Base-by-base conservation (phyloP, 805 yeast species). In the Barnettozyma populi region DNA sequence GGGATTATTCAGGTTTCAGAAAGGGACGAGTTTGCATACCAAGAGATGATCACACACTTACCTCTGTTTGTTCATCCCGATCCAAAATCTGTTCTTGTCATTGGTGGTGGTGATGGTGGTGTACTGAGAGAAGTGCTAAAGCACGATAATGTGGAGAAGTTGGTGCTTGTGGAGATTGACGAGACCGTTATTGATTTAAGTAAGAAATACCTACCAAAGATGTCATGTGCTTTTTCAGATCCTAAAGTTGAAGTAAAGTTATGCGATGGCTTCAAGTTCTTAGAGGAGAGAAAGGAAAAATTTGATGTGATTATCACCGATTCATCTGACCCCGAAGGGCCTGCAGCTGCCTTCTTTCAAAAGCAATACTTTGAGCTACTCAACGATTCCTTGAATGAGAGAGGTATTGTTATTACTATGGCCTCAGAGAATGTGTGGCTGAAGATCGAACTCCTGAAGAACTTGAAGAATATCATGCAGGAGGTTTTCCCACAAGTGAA, bases 101-200 rank as follows among this genome's bases (percentile, higher is more conserved):
- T 90, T 57, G 97, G 97, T 24, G 97, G 97, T 23, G 97, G 97
- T 38, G 97, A 90, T 65, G 96, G 97, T 54, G 97, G 97, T 52
- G 96, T 90, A 19, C 69, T 90, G 34, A 76, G 97, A 59, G 97
- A 90, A 65, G 82, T 87, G 16, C 79, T 88, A 41, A 90, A 90
- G 67, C 92, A 86, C 60, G 71, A 74, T 6, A 70, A 75, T 40
- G 75, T 83, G 4, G 83, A 84, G 54, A 66, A 70, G 41, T 84
- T 86, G 14, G 83, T 85, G 13, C 73, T 90, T 64, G 92, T 87
- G n/a, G 97, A 90, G 62, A 90, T 90, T 53, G 97, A 90, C 67
- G 84, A 82, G 61, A 75, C 82, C 51, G 97, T 90, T 25, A 87
- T 89, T 48, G 72, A 79, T 43, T 72, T 88, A 45, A 74, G 88